A percentile compares a stretch with the other conserved stretches of the same genome.
These are phyloP conservation scores for Iris pallida DNA, from an alignment of 116 monocot genomes.

Conservation along the genomic window DNA sequence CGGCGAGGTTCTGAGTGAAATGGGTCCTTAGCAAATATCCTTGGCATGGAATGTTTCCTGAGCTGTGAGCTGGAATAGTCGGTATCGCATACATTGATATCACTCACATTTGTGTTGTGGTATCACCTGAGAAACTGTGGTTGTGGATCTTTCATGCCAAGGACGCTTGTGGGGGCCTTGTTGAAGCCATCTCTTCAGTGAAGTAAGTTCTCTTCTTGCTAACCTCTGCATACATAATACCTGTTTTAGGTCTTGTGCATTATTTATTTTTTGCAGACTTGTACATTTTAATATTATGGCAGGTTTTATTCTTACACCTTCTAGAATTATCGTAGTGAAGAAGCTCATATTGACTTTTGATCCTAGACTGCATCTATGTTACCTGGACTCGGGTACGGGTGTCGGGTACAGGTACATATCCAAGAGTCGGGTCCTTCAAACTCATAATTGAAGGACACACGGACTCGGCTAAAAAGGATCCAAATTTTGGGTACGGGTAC, in stretches of 20 bases:
- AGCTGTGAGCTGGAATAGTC: neutral
- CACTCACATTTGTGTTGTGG: too few relatives aligned
- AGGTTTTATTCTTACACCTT: neutral
- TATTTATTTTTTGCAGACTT: constrained; percentile 1
- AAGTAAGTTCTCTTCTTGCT: constrained; percentile 17
- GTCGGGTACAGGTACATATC: too few relatives aligned
- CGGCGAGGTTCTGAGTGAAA: constrained; percentile 38
- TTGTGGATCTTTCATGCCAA: constrained; percentile 7
- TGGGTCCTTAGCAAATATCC: constrained; percentile 11
- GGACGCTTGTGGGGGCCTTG: constrained; percentile 13
- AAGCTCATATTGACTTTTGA: too few relatives aligned
- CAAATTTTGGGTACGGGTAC: too few relatives aligned
- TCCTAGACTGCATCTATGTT: too few relatives aligned
- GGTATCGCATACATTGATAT: too few relatives aligned
- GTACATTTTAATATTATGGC: neutral
- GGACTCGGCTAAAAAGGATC: too few relatives aligned
- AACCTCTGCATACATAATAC: neutral
- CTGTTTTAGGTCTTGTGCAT: neutral
- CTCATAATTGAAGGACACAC: too few relatives aligned
- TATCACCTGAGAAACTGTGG: neutral
- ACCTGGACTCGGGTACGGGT: too few relatives aligned
- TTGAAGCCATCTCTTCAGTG: neutral
- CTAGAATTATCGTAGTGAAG: too few relatives aligned
- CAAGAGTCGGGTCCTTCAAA: too few relatives aligned
- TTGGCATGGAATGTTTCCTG: constrained; percentile 5